Evolutionary conservation across 176 grass and related monocot genomes (phyloP), one percentile per base, ranked within the genome.

Genomic region (Cenchrus fungigraminus): DNA sequence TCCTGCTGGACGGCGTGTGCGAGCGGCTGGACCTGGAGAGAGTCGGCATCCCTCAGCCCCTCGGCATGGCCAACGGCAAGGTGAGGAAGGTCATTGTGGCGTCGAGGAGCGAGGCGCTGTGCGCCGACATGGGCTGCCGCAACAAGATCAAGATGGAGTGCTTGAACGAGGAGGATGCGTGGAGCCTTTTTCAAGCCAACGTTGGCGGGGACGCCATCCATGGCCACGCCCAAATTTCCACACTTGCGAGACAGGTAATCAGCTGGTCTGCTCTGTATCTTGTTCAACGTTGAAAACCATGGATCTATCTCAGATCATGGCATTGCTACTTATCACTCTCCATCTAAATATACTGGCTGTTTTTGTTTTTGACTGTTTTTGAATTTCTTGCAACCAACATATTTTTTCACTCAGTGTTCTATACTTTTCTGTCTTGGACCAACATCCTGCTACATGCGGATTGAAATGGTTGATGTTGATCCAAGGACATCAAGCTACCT

Each of bases 31-130:
- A 95, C 87, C 73, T 93, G 49, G 83, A 93, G 76, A 76, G 81
- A 74, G 72, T 95, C 20, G 94, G 91, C 80, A 77, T 95, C 32
- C 94, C 94, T 32, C 73, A 84, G 50, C 83, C 78, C 0, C 19
- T 83, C 19, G 88, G 85, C 19, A 56, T 67, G 56, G 66, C 77
- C 20, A 63, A 14, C 79, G 79, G 78, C 2, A 34, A 64, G 73
- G 89, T 93, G 51, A 75, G 91, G 68, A 97, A 97, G 68, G 29
- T 88, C 19, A 47, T 97, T 0, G 22, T 94, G 76, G 88, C 94
- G 46, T 84, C 89, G 13, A 78, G 94, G 85, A 90, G 34, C 12
- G 68, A 87, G 62, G 81, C 84, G 32, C 16, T 90, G 54, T 97
- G 89, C 62, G 56, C 70, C 8, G 82, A 78, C 65, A 94, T 97